Evolutionary conservation across 2,329 filamentous ascomycete species (phyloP).

Genomic region (Diplodia corticola): DNA sequence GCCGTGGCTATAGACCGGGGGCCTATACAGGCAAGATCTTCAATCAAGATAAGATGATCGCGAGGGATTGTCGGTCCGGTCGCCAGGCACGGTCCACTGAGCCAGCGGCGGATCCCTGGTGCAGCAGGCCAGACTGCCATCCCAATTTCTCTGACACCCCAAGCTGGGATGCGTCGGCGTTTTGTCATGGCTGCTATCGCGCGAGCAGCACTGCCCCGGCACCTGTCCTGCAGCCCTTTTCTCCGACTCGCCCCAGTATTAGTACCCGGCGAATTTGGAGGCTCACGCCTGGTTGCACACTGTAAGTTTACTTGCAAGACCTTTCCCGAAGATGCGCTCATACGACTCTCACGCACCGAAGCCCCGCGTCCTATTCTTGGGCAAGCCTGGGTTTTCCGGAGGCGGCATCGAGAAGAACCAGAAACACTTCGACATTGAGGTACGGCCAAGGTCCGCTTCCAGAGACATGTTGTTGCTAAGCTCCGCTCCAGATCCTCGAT

Average conservation of each 20-base stretch:
- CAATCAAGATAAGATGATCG: constrained; percentile 10
- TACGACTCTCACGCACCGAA: background rate
- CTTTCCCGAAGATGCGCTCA: background rate
- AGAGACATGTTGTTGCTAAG: background rate
- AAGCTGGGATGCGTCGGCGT: background rate
- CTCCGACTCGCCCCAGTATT: background rate
- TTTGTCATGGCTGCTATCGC: background rate
- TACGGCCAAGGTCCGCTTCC: background rate
- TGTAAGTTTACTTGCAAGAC: background rate
- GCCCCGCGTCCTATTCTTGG: constrained; percentile 11
- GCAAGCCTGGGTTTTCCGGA: background rate
- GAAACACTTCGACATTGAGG: constrained; percentile 8
- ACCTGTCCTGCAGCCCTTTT: no score
- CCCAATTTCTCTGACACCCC: background rate
- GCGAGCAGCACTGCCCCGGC: background rate
- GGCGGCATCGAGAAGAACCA: constrained; percentile 1
- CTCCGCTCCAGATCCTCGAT: constrained; percentile 1
- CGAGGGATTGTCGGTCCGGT: background rate
- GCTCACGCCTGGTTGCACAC: background rate
- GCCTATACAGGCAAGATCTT: background rate
- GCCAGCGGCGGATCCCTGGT: background rate
- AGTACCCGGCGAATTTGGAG: constrained; percentile 9
- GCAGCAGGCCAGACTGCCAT: background rate
- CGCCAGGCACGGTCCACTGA: background rate
- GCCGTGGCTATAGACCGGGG: background rate